These are phyloP conservation scores for Fraxinus sp. DNA, from an alignment of 305 asterid species.

Conservation along the genomic window DNA sequence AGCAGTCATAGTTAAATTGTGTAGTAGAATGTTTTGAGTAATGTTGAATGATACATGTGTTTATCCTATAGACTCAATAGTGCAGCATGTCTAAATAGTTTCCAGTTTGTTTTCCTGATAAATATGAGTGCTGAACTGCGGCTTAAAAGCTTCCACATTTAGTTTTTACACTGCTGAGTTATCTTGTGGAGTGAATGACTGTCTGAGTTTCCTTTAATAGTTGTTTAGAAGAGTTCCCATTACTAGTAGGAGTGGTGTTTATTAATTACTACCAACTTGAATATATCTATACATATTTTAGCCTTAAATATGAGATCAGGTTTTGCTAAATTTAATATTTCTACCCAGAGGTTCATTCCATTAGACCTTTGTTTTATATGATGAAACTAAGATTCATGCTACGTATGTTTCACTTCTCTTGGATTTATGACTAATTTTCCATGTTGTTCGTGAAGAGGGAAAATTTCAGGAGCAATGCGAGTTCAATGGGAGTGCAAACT, in stretches of 20 bases:
- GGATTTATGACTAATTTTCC: constrained; percentile 13
- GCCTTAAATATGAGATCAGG: background rate
- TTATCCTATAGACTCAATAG: background rate
- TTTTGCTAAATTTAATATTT: background rate
- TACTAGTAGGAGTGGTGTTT: background rate
- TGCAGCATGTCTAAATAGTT: background rate
- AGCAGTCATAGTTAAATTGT: background rate
- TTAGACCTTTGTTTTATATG: constrained; percentile 7
- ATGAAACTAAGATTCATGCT: constrained; percentile 6
- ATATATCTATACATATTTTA: background rate
- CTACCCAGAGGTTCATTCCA: constrained; percentile 6
- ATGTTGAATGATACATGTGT: background rate
- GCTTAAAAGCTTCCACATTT: background rate
- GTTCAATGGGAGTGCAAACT: constrained; percentile 88
- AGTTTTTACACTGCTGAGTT: background rate
- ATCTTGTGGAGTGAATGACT: background rate
- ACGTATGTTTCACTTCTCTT: background rate
- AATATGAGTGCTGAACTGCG: background rate
- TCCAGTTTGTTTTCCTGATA: background rate
- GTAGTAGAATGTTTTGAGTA: background rate
- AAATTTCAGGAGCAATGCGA: constrained; percentile 74
- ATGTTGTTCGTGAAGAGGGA: constrained; percentile 60
- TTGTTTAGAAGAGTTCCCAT: background rate
- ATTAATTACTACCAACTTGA: background rate
- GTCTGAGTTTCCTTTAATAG: background rate